Percentiles rank a stretch among this genome's conserved stretches.
These are phyloP conservation scores for Sedum album DNA, from an alignment of 164 flowering plant species.

Conservation along the genomic window DNA sequence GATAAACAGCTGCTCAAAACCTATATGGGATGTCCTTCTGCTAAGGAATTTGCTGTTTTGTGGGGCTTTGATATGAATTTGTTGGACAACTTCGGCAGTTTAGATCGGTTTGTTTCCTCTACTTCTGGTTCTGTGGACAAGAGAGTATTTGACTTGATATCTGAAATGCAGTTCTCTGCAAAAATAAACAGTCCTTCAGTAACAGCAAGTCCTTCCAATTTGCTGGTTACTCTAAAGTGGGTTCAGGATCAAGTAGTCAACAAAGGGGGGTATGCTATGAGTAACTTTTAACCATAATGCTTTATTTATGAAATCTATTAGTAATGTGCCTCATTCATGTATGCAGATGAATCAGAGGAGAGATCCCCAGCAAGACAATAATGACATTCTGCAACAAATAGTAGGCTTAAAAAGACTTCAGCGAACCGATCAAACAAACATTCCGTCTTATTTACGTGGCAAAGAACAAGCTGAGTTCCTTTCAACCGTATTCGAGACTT, in stretches of 20 bases:
- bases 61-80: conserved; percentile 48
- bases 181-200: conserved; percentile 13
- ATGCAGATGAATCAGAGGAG: conserved; percentile 21
- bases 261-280: conserved; percentile 24
- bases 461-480: conserved; percentile 19
- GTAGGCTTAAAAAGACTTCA: conserved; percentile 53
- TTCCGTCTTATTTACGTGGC: conserved; percentile 17
- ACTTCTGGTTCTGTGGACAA: conserved; percentile 14
- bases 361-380: conserved; percentile 20
- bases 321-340: not conserved
- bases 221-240: conserved; percentile 13
- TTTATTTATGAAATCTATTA: not conserved
- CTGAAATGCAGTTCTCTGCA: conserved; percentile 9
- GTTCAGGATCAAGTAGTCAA: conserved; percentile 23
- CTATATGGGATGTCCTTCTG: conserved; percentile 65
- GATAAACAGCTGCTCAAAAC: conserved; percentile 28
- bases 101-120: conserved; percentile 12
- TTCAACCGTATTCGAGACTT: conserved; percentile 14
- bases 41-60: conserved; percentile 52
- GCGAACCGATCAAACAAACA: conserved; percentile 25
- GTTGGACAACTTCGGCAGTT: conserved; percentile 9
- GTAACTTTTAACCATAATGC: too few species aligned
- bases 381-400: conserved; percentile 50
- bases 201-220: conserved; percentile 10
- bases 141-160: conserved; percentile 9